phyloP scores from a whole-genome alignment of 1,284 basidiomycete genomes.

The Bondarzewia mesenterica region DNA sequence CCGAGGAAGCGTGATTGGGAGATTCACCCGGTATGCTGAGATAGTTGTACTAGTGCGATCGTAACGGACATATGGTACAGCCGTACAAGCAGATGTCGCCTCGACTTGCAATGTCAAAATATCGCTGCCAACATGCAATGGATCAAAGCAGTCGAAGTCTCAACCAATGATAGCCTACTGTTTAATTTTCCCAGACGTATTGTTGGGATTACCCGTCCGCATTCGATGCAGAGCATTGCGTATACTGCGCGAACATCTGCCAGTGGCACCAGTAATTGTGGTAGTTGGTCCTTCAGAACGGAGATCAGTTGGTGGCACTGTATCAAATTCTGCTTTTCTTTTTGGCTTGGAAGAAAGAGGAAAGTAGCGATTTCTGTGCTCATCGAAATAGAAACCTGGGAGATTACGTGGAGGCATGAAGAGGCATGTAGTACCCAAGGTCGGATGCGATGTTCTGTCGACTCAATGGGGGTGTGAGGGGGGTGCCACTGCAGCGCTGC shows the following conservation, averaged over 20 bases:
- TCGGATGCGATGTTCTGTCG: not conserved
- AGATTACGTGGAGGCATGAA: constrained; percentile 35
- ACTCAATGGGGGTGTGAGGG: not conserved
- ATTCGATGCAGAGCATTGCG: not conserved
- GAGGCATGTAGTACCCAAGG: not conserved
- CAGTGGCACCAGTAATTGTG: not conserved
- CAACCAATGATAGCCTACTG: not conserved
- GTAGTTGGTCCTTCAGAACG: not conserved
- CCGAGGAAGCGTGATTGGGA: not conserved
- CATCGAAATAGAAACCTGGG: constrained; percentile 47
- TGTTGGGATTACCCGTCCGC: not conserved
- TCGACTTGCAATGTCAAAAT: not conserved
- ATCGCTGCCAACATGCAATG: not conserved
- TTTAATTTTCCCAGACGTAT: not conserved
- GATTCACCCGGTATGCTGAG: not conserved
- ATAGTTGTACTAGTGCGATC: not conserved
- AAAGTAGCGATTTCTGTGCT: constrained; percentile 42
- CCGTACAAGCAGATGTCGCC: not conserved
- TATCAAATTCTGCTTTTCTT: not conserved
- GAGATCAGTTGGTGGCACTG: not conserved
- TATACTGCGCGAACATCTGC: too few relatives aligned
- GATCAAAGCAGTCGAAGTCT: not conserved
- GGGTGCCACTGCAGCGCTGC: not conserved
- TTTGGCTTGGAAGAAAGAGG: constrained; percentile 36
- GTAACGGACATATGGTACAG: not conserved